These are phyloP conservation scores for Saccharomycopsis hybrid DNA, from an alignment of 1,139 yeast genomes.

Conservation along the genomic window DNA sequence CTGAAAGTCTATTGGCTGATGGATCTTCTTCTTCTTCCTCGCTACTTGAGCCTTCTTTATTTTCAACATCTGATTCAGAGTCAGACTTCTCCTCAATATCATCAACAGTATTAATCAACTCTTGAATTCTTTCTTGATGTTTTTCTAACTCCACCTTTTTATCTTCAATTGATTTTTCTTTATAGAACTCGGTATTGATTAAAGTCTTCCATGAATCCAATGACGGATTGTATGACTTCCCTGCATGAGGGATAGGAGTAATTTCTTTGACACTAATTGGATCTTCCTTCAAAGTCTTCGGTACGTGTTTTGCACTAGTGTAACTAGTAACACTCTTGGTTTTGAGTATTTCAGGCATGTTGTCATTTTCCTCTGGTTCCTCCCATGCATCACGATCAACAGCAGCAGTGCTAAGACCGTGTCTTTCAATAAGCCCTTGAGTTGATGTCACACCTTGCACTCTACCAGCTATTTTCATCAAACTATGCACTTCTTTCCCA, in stretches of 20 bases:
- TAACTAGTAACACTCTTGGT: conserved; percentile 41
- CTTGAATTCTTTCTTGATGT: conserved; percentile 57
- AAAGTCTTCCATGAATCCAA: conserved; percentile 75
- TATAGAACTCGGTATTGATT: conserved; percentile 57
- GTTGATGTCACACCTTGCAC: conserved; percentile 48
- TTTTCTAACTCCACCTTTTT: conserved; percentile 53
- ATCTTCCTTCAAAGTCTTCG: conserved; percentile 47
- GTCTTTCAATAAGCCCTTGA: conserved; percentile 44
- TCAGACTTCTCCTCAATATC: conserved; percentile 43
- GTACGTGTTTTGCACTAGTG: conserved; percentile 47
- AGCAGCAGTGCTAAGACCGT: conserved; percentile 38
- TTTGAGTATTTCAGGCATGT: conserved; percentile 33
- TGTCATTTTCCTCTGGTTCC: conserved; percentile 24
- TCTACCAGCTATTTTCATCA: conserved; percentile 78
- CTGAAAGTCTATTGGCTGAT: conserved; percentile 45
- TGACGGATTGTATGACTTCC: conserved; percentile 91
- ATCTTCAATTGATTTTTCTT: conserved; percentile 63
- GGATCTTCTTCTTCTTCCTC: conserved; percentile 33
- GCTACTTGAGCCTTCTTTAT: conserved; percentile 28
- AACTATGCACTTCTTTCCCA: conserved; percentile 56
- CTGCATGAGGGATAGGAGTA: conserved; percentile 63
- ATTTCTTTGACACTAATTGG: conserved; percentile 47
- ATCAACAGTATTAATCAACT: conserved; percentile 54
- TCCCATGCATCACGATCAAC: conserved; percentile 63
- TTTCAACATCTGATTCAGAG: conserved; percentile 40